Conservation (phyloP, 805 yeast species). For the Barnettozyma wickerhamii region DNA sequence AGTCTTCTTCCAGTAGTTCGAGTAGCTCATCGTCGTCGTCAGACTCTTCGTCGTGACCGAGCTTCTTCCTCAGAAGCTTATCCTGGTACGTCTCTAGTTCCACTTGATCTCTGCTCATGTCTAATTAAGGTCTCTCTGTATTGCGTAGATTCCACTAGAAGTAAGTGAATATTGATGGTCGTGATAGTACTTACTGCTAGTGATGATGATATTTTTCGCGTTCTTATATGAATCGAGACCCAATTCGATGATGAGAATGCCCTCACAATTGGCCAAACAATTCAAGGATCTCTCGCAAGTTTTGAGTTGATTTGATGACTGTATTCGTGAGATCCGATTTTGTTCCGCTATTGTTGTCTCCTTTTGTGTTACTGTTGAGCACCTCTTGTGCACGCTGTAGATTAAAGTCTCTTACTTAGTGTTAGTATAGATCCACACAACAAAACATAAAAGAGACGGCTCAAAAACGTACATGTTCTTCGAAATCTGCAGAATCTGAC, state of each 20-base stretch:
- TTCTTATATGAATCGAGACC: neutral
- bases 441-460: too few relatives aligned
- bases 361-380: neutral
- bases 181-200: neutral
- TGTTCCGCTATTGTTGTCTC: neutral
- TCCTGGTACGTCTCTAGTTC: conserved; percentile 42
- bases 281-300: conserved; percentile 5
- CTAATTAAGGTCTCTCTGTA: too few relatives aligned
- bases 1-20: conserved; percentile 47
- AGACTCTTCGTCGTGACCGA: conserved; percentile 22
- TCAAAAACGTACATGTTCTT: conserved; percentile 8
- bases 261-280: conserved; percentile 5
- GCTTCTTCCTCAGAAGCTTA: conserved; percentile 23
- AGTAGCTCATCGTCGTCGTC: conserved; percentile 39
- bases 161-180: too few relatives aligned
- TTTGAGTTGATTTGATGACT: conserved; percentile 1
- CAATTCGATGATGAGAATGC: neutral
- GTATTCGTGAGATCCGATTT: conserved; percentile 2
- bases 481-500: conserved; percentile 6
- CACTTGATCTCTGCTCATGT: conserved; percentile 7
- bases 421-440: too few relatives aligned
- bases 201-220: conserved; percentile 1
- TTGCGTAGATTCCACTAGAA: too few relatives aligned
- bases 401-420: conserved; percentile 9
- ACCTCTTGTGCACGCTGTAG: conserved; percentile 1